phyloP scores from a whole-genome alignment of 345 rosid species.

The Gossypium sturtianum region DNA sequence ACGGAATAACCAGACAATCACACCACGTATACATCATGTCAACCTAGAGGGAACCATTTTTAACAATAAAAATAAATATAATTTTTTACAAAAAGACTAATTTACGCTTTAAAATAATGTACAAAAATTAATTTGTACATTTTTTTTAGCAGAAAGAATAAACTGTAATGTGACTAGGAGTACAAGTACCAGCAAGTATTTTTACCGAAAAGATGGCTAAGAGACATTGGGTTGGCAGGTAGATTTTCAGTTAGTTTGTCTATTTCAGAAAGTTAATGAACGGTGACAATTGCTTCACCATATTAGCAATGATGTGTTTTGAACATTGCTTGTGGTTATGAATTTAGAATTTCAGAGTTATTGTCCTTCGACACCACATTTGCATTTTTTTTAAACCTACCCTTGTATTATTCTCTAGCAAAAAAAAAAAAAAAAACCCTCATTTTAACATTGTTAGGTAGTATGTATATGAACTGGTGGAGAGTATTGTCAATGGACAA shows the following conservation, averaged over 20 bases:
- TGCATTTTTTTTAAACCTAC: not conserved
- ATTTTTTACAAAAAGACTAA: accelerated
- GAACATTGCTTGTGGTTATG: conserved; percentile 4
- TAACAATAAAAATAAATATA: no score
- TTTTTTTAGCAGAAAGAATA: no score
- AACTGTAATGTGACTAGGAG: no score
- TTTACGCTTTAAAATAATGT: no score
- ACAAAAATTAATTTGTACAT: no score
- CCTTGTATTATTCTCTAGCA: not conserved
- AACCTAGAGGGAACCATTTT: accelerated
- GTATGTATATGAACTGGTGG: no score
- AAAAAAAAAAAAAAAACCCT: no score
- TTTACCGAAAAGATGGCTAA: no score
- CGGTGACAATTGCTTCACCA: not conserved
- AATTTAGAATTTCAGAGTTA: not conserved
- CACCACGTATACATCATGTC: accelerated
- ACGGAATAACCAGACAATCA: accelerated
- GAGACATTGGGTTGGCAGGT: not conserved
- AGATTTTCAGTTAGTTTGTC: not conserved
- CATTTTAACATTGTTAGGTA: no score
- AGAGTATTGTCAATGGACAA: no score
- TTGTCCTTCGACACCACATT: not conserved
- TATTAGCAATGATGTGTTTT: not conserved
- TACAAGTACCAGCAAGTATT: no score
- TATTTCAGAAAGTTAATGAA: not conserved